phyloP scores from a whole-genome alignment of 2,329 filamentous ascomycete species.

The Colletotrichum theobromicola region DNA sequence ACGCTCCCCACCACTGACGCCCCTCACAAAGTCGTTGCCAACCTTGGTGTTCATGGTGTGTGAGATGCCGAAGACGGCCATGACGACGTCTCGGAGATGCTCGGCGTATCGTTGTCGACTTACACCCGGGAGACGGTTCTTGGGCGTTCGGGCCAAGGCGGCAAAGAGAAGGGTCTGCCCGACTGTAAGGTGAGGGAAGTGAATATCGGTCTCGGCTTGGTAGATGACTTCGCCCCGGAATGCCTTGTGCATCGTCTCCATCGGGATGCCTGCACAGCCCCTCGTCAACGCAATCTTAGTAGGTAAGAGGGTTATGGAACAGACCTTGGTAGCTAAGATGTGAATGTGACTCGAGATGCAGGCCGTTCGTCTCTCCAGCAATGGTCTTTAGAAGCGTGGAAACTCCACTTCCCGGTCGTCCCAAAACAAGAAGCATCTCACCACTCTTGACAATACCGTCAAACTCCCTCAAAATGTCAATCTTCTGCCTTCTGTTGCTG shows the following conservation, averaged over 20 bases:
- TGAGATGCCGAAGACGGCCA: conserved; percentile 67
- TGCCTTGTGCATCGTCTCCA: conserved; percentile 41
- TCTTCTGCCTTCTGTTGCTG: conserved; percentile 33
- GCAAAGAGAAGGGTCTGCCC: conserved; percentile 69
- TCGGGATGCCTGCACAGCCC: conserved; percentile 26
- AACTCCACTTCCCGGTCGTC: conserved; percentile 59
- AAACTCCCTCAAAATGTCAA: conserved; percentile 56
- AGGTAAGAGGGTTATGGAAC: rapidly evolving
- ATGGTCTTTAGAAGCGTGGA: conserved; percentile 64
- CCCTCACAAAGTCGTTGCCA: conserved; percentile 63
- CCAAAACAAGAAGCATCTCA: conserved; percentile 46
- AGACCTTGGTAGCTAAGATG: conserved; percentile 58
- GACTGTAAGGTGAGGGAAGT: conserved; percentile 70
- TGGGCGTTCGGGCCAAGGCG: conserved; percentile 63
- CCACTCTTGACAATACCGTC: conserved; percentile 57
- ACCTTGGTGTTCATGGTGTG: conserved; percentile 66
- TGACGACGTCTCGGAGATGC: conserved; percentile 51
- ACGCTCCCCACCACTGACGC: conserved; percentile 59
- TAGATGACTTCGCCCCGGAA: conserved; percentile 65
- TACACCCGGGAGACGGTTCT: conserved; percentile 64
- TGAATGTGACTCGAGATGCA: conserved; percentile 49
- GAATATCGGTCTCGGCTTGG: conserved; percentile 68
- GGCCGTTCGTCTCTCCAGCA: conserved; percentile 55
- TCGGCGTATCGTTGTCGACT: conserved; percentile 51
- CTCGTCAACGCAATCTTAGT: neutral